These are phyloP conservation scores for Ophiognomonia clavigignenti-juglandacearum DNA, from an alignment of 2,329 filamentous ascomycete species.

Conservation along the genomic window DNA sequence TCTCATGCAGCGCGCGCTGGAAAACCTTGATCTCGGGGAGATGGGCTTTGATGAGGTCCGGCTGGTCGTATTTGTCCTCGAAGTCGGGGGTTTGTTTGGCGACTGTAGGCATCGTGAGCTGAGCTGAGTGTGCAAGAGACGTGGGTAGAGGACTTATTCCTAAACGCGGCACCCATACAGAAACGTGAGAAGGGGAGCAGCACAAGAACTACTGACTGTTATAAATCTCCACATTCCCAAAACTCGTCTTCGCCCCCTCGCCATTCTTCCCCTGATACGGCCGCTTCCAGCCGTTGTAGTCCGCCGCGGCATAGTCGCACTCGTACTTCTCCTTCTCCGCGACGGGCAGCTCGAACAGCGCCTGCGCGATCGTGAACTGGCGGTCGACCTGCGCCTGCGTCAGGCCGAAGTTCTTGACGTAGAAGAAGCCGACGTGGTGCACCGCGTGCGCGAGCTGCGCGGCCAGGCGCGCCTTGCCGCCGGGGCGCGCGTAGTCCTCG, in stretches of 20 bases:
- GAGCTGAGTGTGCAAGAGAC: no score
- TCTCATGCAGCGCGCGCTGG: slow-evolving; percentile 23
- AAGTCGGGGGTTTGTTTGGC: slow-evolving; percentile 31
- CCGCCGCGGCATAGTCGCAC: slow-evolving; percentile 42
- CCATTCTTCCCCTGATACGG: not conserved
- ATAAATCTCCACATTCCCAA: slow-evolving; percentile 34
- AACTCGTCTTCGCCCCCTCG: slow-evolving; percentile 17
- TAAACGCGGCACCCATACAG: no score
- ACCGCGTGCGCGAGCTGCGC: slow-evolving; percentile 51
- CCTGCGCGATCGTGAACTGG: slow-evolving; percentile 56
- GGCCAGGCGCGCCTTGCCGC: slow-evolving; percentile 48
- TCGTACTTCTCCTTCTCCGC: slow-evolving; percentile 57
- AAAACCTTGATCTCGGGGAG: slow-evolving; percentile 28
- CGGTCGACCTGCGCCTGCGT: slow-evolving; percentile 53
- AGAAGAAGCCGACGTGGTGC: slow-evolving; percentile 52
- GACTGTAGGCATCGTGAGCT: no score
- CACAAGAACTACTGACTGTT: slow-evolving; percentile 27
- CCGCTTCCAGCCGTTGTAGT: slow-evolving; percentile 48
- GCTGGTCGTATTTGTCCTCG: not conserved
- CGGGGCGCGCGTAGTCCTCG: slow-evolving; percentile 46
- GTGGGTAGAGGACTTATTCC: no score
- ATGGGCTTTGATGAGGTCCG: slow-evolving; percentile 25
- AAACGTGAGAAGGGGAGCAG: no score
- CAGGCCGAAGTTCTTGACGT: slow-evolving; percentile 59
- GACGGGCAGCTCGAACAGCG: slow-evolving; percentile 50